Percentiles rank a stretch among this genome's conserved stretches.
Evolutionary conservation across 495 filamentous ascomycete species (phyloP).

Genomic region (Xylaria venustula): DNA sequence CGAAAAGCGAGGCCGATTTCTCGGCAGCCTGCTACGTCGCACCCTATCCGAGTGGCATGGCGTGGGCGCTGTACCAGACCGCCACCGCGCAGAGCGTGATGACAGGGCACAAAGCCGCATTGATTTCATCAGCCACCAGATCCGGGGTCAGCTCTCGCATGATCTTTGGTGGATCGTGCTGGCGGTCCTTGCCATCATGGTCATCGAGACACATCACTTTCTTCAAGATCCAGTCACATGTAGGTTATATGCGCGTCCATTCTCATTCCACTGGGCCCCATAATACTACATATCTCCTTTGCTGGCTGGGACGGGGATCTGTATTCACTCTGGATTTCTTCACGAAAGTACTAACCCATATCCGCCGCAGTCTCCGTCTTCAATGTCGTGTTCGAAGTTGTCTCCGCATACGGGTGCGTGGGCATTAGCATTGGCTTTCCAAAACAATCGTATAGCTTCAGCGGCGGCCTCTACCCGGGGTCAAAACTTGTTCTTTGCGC

Average conservation of each 20-base stretch:
- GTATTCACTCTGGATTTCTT: neutral
- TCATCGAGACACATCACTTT: constrained; percentile 69
- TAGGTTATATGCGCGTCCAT: neutral
- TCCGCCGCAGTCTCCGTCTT: constrained; percentile 57
- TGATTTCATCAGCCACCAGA: constrained; percentile 60
- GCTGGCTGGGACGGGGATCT: too few relatives aligned
- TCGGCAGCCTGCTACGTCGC: constrained; percentile 28
- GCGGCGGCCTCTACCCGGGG: constrained; percentile 65
- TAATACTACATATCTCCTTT: too few relatives aligned
- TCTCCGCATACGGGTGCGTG: constrained; percentile 82
- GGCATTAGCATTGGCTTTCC: constrained; percentile 75
- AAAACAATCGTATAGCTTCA: constrained; percentile 66
- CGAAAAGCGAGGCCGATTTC: constrained; percentile 19
- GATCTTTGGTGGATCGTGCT: constrained; percentile 85
- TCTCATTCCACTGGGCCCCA: too few relatives aligned
- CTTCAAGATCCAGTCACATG: constrained; percentile 64
- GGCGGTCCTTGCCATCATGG: constrained; percentile 70
- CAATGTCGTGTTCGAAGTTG: constrained; percentile 83
- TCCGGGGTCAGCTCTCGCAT: constrained; percentile 79
- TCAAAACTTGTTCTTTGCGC: constrained; percentile 76
- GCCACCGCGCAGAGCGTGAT: constrained; percentile 14
- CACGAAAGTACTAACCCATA: neutral
- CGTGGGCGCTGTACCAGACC: constrained; percentile 27
- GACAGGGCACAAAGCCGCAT: constrained; percentile 31
- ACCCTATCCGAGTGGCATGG: constrained; percentile 38